Conservation (phyloP, 176 grass and related monocot species). For the Avena atlantica region DNA sequence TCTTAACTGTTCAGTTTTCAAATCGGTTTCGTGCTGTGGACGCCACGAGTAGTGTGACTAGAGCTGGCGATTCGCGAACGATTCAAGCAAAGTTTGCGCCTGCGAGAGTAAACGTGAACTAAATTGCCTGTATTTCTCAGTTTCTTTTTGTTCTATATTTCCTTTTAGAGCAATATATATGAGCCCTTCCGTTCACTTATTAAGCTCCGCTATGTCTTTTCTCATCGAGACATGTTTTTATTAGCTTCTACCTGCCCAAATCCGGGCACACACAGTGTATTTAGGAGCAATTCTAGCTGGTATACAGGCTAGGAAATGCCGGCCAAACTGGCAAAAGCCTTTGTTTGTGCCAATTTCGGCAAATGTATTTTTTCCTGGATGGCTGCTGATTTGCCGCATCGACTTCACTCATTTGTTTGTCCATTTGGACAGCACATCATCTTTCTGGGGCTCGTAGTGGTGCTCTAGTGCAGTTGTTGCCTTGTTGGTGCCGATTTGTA, state of each 20-base stretch:
- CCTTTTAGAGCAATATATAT: neutral
- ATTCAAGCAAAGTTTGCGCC: conserved; percentile 19
- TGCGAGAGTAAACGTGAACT: neutral
- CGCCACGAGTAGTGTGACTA: conserved; percentile 14
- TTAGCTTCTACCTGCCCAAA: neutral
- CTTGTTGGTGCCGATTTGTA: neutral
- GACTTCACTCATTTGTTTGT: neutral
- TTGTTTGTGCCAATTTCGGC: conserved; percentile 13
- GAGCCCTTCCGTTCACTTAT: neutral
- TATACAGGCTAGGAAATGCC: conserved; percentile 6
- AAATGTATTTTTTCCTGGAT: neutral
- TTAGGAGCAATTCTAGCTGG: conserved; percentile 7
- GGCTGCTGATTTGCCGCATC: neutral
- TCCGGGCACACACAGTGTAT: neutral
- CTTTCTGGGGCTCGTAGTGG: neutral
- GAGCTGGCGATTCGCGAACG: neutral
- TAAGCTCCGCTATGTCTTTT: conserved; percentile 3
- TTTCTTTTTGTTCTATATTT: conserved; percentile 14
- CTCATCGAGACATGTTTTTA: conserved; percentile 6
- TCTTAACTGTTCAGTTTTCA: neutral
- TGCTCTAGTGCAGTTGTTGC: too few species aligned
- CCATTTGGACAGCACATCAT: neutral
- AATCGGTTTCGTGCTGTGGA: conserved; percentile 33
- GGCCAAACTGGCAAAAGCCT: neutral
- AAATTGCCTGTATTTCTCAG: neutral